These are phyloP conservation scores for Xylaria hypoxylon DNA, from an alignment of 2,329 filamentous ascomycete genomes.

Conservation along the genomic window DNA sequence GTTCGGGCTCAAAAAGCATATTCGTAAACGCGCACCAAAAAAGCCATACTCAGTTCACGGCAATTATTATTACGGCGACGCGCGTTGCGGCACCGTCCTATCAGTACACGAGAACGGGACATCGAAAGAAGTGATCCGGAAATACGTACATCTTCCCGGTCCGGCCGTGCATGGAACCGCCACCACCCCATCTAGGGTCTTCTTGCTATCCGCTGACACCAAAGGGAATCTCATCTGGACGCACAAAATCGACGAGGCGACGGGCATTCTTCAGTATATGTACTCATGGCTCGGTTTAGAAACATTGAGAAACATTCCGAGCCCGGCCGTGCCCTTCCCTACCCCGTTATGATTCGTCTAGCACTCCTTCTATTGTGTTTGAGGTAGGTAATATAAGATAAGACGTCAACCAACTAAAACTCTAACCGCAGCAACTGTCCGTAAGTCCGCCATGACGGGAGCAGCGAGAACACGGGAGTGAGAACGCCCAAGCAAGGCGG, in stretches of 20 bases:
- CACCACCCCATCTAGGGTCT: constrained; percentile 57
- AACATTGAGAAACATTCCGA: background rate
- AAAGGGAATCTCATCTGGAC: constrained; percentile 57
- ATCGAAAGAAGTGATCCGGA: constrained; percentile 56
- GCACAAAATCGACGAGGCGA: constrained; percentile 42
- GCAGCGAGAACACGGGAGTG: constrained; percentile 33
- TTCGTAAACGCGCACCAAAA: constrained; percentile 43
- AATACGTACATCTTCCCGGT: constrained; percentile 57
- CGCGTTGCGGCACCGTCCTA: constrained; percentile 51
- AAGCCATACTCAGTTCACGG: constrained; percentile 48
- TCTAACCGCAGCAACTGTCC: constrained; percentile 32
- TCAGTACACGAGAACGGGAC: constrained; percentile 57
- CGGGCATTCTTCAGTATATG: constrained; percentile 35
- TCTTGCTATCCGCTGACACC: constrained; percentile 62
- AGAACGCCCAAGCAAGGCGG: constrained; percentile 29
- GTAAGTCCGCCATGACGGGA: constrained; percentile 35
- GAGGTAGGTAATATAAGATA: background rate
- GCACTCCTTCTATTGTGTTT: background rate
- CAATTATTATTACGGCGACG: constrained; percentile 45
- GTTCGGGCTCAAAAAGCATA: constrained; percentile 43
- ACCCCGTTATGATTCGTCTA: background rate
- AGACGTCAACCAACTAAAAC: constrained; percentile 13
- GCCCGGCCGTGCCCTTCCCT: background rate
- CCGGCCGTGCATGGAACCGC: constrained; percentile 63
- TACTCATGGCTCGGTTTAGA: background rate